Conservation (phyloP, 176 grass and related monocot species). For the Ensete glaucum region DNA sequence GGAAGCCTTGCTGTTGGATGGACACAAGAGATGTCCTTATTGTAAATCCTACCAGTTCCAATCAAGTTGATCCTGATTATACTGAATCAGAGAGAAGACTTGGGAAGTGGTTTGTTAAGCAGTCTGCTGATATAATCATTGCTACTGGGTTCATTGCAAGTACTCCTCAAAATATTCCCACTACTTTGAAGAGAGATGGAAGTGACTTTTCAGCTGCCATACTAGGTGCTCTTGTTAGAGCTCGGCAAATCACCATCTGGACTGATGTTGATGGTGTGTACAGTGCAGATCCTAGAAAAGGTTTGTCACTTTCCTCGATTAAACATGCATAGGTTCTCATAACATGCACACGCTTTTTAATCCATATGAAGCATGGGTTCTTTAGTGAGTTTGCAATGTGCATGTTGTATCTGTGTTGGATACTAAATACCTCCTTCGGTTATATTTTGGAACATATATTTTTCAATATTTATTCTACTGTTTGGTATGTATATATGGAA, state of each 20-base stretch:
- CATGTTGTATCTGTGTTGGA: no score
- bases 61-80: slow-evolving; percentile 85
- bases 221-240: slow-evolving; percentile 67
- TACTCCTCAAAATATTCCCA: slow-evolving; percentile 70
- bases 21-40: slow-evolving; percentile 91
- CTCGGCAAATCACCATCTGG: slow-evolving; percentile 86
- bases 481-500: no score
- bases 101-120: slow-evolving; percentile 64
- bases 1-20: slow-evolving; percentile 84
- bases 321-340: neutral
- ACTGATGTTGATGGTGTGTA: slow-evolving; percentile 98
- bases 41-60: slow-evolving; percentile 66
- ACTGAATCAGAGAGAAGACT: slow-evolving; percentile 78
- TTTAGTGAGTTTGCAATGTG: no score
- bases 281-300: slow-evolving; percentile 99
- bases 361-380: no score
- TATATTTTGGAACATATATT: no score
- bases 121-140: slow-evolving; percentile 59
- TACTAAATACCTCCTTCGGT: no score
- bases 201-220: slow-evolving; percentile 99
- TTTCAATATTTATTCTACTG: no score
- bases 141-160: slow-evolving; percentile 96
- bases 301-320: slow-evolving; percentile 29
- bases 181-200: slow-evolving; percentile 92
- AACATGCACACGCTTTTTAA: no score